Percentiles rank a stretch among this genome's conserved stretches.
Evolutionary conservation across 371 early-diverging fungal genomes (phyloP).

Genomic region (Lichtheimia ramosa): DNA sequence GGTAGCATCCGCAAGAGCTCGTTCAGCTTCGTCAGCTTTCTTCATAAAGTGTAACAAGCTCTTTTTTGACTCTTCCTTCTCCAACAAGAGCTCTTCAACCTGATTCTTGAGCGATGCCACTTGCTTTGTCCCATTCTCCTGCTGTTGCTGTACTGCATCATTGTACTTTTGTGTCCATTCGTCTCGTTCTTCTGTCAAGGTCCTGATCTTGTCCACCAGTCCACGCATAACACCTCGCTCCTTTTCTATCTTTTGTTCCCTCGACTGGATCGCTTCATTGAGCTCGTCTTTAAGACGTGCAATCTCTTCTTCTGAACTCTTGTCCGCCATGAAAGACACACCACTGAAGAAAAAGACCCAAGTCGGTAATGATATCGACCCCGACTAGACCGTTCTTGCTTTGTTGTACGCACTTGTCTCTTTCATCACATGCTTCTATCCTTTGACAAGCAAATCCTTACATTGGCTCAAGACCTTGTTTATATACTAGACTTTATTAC

Average conservation of each 20-base stretch:
- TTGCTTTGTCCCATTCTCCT: constrained; percentile 8
- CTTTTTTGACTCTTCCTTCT: constrained; percentile 47
- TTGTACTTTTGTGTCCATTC: constrained; percentile 11
- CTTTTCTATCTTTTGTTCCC: constrained; percentile 22
- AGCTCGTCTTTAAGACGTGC: constrained; percentile 20
- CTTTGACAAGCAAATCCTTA: too few relatives aligned
- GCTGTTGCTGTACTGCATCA: constrained; percentile 1
- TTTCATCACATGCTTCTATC: too few relatives aligned
- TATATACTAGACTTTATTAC: too few relatives aligned
- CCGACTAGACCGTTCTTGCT: too few relatives aligned
- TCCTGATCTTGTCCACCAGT: constrained; percentile 39
- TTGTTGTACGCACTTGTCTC: too few relatives aligned
- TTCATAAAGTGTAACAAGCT: constrained; percentile 39
- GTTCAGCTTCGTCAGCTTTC: constrained; percentile 35
- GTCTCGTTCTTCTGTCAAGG: constrained; percentile 30
- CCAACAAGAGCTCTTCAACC: constrained; percentile 42
- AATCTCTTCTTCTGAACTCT: constrained; percentile 17
- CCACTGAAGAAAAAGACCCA: too few relatives aligned
- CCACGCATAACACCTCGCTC: constrained; percentile 43
- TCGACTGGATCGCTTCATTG: constrained; percentile 13
- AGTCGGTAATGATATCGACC: too few relatives aligned
- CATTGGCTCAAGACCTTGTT: too few relatives aligned
- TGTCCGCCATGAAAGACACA: neutral
- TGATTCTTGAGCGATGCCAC: constrained; percentile 35
- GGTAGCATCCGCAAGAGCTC: constrained; percentile 10